phyloP scores from a whole-genome alignment of 495 filamentous ascomycete genomes.

The Halenospora varia region DNA sequence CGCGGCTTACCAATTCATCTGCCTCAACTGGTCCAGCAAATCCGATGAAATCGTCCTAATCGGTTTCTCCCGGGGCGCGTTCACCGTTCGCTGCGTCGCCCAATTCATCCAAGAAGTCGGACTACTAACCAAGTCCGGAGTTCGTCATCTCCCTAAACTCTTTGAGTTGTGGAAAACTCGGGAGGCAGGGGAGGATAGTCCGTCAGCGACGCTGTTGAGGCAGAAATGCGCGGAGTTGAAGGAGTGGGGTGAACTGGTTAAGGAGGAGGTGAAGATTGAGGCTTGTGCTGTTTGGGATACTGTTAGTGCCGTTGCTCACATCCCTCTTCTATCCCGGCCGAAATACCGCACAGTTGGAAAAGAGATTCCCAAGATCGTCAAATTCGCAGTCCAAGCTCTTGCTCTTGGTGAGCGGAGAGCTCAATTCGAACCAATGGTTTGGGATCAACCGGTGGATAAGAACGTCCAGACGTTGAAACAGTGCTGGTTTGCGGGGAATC shows the following conservation, averaged over 20 bases:
- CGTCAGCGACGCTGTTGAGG: background rate
- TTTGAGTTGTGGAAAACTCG: background rate
- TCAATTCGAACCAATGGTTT: constrained; percentile 1
- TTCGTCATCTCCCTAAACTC: background rate
- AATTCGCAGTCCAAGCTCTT: constrained; percentile 1
- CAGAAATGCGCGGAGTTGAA: background rate
- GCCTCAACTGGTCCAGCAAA: background rate
- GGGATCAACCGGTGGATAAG: background rate
- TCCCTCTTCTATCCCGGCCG: background rate
- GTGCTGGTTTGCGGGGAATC: constrained; percentile 68
- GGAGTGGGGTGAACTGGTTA: background rate
- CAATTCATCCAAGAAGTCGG: constrained; percentile 3
- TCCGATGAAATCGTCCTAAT: constrained; percentile 1
- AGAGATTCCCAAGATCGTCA: background rate
- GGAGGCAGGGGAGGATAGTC: background rate
- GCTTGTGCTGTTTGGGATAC: constrained; percentile 7
- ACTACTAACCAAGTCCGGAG: background rate
- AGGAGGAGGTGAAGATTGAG: background rate
- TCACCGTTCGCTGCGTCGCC: background rate
- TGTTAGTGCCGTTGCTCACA: background rate
- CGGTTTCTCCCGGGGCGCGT: constrained; percentile 1
- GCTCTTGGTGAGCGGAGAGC: background rate
- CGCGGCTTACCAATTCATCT: constrained; percentile 1
- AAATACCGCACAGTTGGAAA: background rate
- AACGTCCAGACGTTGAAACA: constrained; percentile 40